These are phyloP conservation scores for Hemileccinum rubropunctum DNA, from an alignment of 768 basidiomycete genomes.

Conservation along the genomic window DNA sequence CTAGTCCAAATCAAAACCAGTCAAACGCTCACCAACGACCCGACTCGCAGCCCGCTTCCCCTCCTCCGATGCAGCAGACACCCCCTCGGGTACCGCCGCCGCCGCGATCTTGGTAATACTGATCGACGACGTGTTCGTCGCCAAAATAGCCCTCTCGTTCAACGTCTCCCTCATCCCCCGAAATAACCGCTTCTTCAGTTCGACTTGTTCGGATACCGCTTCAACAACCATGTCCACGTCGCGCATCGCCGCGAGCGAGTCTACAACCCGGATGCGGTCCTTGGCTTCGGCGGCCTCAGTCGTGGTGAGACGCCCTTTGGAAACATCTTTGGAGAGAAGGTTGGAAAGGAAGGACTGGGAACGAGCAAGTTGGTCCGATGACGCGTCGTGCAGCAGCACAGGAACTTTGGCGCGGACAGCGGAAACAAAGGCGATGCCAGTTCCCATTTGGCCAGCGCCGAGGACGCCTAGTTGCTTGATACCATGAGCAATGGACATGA, in stretches of 20 bases:
- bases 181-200: slow-evolving; percentile 80
- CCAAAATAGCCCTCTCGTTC: slow-evolving; percentile 74
- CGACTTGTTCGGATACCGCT: slow-evolving; percentile 85
- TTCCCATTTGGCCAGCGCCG: slow-evolving; percentile 87
- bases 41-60: slow-evolving; percentile 65
- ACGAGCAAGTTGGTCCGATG: slow-evolving; percentile 66
- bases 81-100: slow-evolving; percentile 60
- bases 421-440: slow-evolving; percentile 87
- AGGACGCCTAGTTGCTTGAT: slow-evolving; percentile 75
- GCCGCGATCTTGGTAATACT: slow-evolving; percentile 93
- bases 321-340: slow-evolving; percentile 84
- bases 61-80: slow-evolving; percentile 55
- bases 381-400: slow-evolving; percentile 82
- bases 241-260: slow-evolving; percentile 57
- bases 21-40: slow-evolving; percentile 67
- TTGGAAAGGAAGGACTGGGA: slow-evolving; percentile 75
- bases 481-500: slow-evolving; percentile 57
- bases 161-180: slow-evolving; percentile 62
- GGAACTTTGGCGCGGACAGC: slow-evolving; percentile 83
- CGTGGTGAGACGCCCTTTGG: slow-evolving; percentile 70
- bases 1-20: neutral
- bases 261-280: slow-evolving; percentile 60
- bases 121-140: slow-evolving; percentile 92
- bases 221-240: slow-evolving; percentile 93
- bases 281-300: slow-evolving; percentile 73